Percentiles rank a stretch among this genome's conserved stretches.
Conservation (phyloP, 768 basidiomycete species). For the Rickenella mellea region DNA sequence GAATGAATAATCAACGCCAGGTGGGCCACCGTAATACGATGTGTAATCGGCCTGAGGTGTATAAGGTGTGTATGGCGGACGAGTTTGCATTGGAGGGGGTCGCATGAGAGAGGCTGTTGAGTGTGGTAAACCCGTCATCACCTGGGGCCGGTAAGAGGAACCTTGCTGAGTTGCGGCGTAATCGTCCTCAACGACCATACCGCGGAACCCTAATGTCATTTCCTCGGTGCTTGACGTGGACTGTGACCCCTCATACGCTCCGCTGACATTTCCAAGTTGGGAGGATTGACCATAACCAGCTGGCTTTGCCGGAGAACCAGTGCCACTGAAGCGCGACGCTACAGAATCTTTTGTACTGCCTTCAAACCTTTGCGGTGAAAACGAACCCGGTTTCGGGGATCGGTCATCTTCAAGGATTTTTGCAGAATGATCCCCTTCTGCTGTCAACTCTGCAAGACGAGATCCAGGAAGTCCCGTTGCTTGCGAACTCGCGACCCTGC, state of each 20-base stretch:
- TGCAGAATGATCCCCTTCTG: too few relatives aligned
- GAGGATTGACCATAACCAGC: slow-evolving; percentile 21
- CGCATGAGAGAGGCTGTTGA: slow-evolving; percentile 28
- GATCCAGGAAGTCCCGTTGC: too few relatives aligned
- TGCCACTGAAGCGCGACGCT: slow-evolving; percentile 8
- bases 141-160: slow-evolving; percentile 23
- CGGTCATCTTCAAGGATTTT: too few relatives aligned
- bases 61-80: slow-evolving; percentile 39
- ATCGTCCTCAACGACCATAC: slow-evolving; percentile 53
- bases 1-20: slow-evolving; percentile 46
- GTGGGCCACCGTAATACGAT: slow-evolving; percentile 44
- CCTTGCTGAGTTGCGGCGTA: slow-evolving; percentile 22
- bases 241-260: background rate
- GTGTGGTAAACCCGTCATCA: slow-evolving; percentile 19
- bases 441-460: too few relatives aligned
- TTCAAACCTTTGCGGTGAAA: too few relatives aligned
- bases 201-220: slow-evolving; percentile 46
- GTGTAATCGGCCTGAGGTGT: slow-evolving; percentile 45
- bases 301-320: slow-evolving; percentile 36
- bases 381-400: too few relatives aligned
- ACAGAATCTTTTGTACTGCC: too few relatives aligned
- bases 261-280: slow-evolving; percentile 2
- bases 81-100: slow-evolving; percentile 31
- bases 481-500: too few relatives aligned
- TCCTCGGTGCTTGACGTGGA: slow-evolving; percentile 21